These are phyloP conservation scores for Exophiala xenobiotica DNA, from an alignment of 2,329 filamentous ascomycete species.

Conservation along the genomic window DNA sequence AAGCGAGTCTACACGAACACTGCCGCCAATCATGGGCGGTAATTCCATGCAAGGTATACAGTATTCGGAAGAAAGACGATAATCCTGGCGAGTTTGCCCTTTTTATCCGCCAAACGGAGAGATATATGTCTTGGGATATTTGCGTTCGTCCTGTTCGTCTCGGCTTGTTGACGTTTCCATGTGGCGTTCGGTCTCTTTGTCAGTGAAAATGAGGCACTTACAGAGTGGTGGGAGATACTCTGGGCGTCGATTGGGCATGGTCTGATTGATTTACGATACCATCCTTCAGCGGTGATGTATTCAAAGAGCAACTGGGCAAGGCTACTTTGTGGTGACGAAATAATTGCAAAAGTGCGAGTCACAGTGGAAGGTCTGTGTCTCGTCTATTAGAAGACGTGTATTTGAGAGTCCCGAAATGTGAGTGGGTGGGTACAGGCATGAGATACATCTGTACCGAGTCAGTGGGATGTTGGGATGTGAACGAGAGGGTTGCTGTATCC, in stretches of 20 bases:
- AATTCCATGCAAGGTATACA: constrained; percentile 50
- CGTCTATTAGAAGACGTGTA: background rate
- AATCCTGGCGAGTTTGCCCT: constrained; percentile 15
- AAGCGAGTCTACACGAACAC: constrained; percentile 45
- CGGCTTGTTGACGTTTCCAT: background rate
- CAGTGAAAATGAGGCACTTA: background rate
- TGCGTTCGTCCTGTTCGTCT: constrained; percentile 5
- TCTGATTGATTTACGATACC: constrained; percentile 1
- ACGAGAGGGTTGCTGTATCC: too few relatives aligned
- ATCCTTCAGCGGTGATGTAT: constrained; percentile 1
- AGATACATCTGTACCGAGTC: background rate
- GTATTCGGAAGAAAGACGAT: constrained; percentile 50
- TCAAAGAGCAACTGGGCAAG: background rate
- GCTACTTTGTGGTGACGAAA: background rate
- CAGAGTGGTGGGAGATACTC: background rate
- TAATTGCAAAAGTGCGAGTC: background rate
- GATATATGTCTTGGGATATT: constrained; percentile 15
- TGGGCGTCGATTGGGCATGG: background rate
- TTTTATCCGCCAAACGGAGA: too few relatives aligned
- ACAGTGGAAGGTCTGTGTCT: background rate
- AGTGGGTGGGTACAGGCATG: background rate
- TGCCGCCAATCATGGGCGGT: constrained; percentile 49
- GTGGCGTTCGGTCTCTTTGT: background rate
- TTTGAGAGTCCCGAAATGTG: background rate
- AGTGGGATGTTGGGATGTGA: background rate